A percentile compares a stretch with the other conserved stretches of the same genome.
Conservation (phyloP, 768 basidiomycete genomes). For the Phaffia australis region DNA sequence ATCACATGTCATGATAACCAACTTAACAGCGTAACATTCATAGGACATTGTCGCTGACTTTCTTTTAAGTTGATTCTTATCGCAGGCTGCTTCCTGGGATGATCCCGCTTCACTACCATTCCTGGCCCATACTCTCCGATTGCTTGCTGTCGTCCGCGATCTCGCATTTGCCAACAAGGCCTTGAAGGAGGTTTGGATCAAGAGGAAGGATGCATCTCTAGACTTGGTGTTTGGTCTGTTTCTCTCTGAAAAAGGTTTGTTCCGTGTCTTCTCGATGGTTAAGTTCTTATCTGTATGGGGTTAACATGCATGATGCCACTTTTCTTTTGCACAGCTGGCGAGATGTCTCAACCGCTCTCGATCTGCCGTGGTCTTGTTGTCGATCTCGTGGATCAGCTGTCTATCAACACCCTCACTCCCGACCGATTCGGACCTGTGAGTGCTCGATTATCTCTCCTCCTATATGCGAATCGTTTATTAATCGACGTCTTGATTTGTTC, state of each 20-base stretch:
- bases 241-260: conserved; percentile 48
- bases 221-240: conserved; percentile 54
- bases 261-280: not conserved
- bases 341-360: conserved; percentile 50
- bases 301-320: not conserved
- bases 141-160: conserved; percentile 60
- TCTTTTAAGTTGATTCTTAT: not conserved
- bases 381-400: conserved; percentile 56
- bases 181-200: conserved; percentile 59
- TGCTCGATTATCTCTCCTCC: not conserved
- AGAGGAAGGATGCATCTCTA: conserved; percentile 47
- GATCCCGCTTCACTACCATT: conserved; percentile 47
- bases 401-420: conserved; percentile 49
- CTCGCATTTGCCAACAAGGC: conserved; percentile 60
- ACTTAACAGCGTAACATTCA: not conserved
- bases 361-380: conserved; percentile 54
- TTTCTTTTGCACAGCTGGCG: conserved; percentile 25
- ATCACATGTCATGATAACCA: not conserved
- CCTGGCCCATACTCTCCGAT: conserved; percentile 57
- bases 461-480: not conserved
- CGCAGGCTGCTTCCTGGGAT: conserved; percentile 38
- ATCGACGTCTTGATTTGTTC: not conserved
- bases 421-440: conserved; percentile 56
- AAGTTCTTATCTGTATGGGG: not conserved
- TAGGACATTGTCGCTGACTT: not conserved